Conservation (phyloP, 345 rosid species). For the Arabis hirsuta region DNA sequence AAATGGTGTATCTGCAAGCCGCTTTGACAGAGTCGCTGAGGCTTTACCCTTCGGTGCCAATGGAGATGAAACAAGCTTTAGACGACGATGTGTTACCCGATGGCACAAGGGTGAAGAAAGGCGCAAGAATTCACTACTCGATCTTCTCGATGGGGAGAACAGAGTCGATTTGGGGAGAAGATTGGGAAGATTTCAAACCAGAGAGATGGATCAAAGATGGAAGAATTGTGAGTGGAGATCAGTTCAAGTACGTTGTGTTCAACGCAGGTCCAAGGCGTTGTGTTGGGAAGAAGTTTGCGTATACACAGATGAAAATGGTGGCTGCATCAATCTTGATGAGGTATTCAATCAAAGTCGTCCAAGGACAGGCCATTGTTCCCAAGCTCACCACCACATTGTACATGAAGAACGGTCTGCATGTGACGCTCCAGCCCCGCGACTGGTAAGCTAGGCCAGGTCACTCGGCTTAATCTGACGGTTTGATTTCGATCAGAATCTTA, state of each 20-base stretch:
- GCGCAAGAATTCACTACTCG: constrained; percentile 56
- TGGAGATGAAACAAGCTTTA: constrained; percentile 65
- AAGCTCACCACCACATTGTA: constrained; percentile 76
- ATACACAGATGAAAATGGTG: constrained; percentile 88
- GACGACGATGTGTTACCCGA: constrained; percentile 70
- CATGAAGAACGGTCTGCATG: constrained; percentile 69
- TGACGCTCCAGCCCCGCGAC: constrained; percentile 52
- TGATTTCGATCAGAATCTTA: no score
- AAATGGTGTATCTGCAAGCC: constrained; percentile 74
- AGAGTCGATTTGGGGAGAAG: constrained; percentile 67
- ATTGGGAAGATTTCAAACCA: constrained; percentile 70
- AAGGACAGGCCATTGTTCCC: constrained; percentile 59
- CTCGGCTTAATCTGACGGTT: background rate
- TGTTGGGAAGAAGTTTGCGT: constrained; percentile 77
- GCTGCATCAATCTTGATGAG: constrained; percentile 65
- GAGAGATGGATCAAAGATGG: constrained; percentile 78
- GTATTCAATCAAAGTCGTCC: constrained; percentile 56
- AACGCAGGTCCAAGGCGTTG: constrained; percentile 80
- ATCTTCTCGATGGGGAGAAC: constrained; percentile 61
- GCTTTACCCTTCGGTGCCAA: constrained; percentile 75
- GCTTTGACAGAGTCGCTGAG: constrained; percentile 75
- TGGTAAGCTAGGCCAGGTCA: constrained; percentile 3
- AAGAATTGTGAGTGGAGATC: constrained; percentile 53
- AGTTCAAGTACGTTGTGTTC: constrained; percentile 77
- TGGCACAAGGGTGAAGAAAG: constrained; percentile 57